phyloP scores from a whole-genome alignment of 2,329 filamentous ascomycete species.

The Cyclaneusma minus region DNA sequence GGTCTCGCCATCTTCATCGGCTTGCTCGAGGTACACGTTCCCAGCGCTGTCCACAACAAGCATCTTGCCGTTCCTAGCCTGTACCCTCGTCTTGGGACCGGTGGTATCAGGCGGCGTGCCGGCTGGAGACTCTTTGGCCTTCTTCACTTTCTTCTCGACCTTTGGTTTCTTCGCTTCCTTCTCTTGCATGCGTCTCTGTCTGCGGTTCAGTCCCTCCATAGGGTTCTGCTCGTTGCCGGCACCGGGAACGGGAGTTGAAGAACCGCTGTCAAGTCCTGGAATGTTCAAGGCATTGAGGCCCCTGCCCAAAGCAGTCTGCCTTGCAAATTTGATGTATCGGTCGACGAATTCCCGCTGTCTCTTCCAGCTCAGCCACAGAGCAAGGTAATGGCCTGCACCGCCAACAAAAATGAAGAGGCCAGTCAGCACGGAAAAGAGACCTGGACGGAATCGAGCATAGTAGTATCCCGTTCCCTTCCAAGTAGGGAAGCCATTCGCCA shows the following conservation, averaged over 20 bases:
- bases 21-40: slow-evolving; percentile 88
- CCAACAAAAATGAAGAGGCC: slow-evolving; percentile 73
- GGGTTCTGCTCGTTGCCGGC: slow-evolving; percentile 33
- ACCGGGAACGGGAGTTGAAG: slow-evolving; percentile 25
- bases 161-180: slow-evolving; percentile 61
- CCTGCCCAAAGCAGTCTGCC: slow-evolving; percentile 81
- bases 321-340: slow-evolving; percentile 79
- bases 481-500: slow-evolving; percentile 79
- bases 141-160: slow-evolving; percentile 40
- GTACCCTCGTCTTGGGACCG: slow-evolving; percentile 72
- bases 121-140: slow-evolving; percentile 24
- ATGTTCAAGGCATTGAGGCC: slow-evolving; percentile 63
- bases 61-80: slow-evolving; percentile 90
- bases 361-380: slow-evolving; percentile 74
- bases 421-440: slow-evolving; percentile 67
- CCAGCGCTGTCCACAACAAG: slow-evolving; percentile 83
- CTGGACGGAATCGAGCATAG: slow-evolving; percentile 85
- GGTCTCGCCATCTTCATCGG: slow-evolving; percentile 70
- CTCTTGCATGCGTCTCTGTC: slow-evolving; percentile 79
- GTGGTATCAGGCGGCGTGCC: slow-evolving; percentile 38
- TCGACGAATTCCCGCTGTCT: slow-evolving; percentile 83
- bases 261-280: slow-evolving; percentile 42
- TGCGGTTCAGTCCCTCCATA: slow-evolving; percentile 73
- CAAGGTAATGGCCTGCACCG: slow-evolving; percentile 75
- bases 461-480: slow-evolving; percentile 99